Percentiles rank a stretch among this genome's conserved stretches.
These are phyloP conservation scores for Nicotiana knightiana DNA, from an alignment of 257 asterid species.

Conservation along the genomic window DNA sequence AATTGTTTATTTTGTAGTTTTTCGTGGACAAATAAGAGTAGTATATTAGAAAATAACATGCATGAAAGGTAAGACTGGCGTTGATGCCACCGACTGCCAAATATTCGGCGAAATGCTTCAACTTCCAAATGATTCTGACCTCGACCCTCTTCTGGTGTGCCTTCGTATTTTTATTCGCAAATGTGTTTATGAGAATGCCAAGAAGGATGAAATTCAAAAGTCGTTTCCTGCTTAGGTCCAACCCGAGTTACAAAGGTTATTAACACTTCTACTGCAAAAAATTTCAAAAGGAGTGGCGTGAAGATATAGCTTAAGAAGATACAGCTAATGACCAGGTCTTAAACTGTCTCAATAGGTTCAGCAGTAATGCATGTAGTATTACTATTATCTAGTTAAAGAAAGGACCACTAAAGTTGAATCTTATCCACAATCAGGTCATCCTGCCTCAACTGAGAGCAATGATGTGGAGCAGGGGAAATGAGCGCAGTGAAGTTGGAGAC, in stretches of 20 bases:
- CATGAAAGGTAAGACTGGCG: conserved; percentile 47
- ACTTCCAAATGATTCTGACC: conserved; percentile 51
- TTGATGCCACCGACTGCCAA: conserved; percentile 66
- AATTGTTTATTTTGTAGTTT: not conserved
- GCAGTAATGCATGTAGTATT: not conserved
- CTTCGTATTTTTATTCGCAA: conserved; percentile 59
- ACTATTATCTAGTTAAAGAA: not conserved
- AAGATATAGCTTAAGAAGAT: conserved; percentile 47
- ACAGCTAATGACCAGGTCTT: conserved; percentile 28
- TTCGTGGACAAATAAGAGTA: not conserved
- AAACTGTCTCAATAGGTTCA: not conserved
- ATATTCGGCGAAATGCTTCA: conserved; percentile 65
- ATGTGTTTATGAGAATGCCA: conserved; percentile 42
- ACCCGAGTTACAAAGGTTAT: conserved; percentile 61
- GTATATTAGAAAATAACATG: not conserved
- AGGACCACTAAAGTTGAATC: not conserved
- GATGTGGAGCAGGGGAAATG: conserved; percentile 42
- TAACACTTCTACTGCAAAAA: conserved; percentile 61
- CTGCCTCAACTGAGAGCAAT: conserved; percentile 35
- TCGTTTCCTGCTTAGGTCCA: conserved; percentile 61
- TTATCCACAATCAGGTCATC: conserved; percentile 22
- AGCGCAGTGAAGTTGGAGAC: conserved; percentile 22
- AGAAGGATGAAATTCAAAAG: conserved; percentile 55
- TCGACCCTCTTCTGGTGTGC: conserved; percentile 72
- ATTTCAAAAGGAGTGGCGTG: conserved; percentile 72